Base-by-base conservation (phyloP, 176 grass and related monocot species). In the Musa itinerans region DNA sequence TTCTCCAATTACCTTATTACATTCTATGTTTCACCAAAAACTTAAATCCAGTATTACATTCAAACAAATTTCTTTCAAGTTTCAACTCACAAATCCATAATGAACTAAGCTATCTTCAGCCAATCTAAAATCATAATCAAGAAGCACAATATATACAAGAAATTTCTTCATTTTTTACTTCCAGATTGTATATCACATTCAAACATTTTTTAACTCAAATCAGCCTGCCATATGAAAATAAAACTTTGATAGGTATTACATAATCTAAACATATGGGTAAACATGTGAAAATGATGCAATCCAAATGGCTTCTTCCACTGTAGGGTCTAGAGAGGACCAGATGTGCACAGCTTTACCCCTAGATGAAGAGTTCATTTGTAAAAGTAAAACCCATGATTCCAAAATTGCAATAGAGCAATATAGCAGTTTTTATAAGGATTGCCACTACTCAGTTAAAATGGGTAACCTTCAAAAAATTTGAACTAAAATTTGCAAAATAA, bases 141-240 rank as follows among this genome's bases (percentile, higher is more conserved):
- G 53, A 22, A 17, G 57, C 2, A 52, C 52, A 71, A 52, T 57
- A 62, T 1, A 80, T 9, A 51, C 58, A 74, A 74, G 74, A 11
- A 29, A 10, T 71, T 50, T 53, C 27, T 20, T 53, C 52, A 85
- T 79, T 59, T 71, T 71, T 83, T 43, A 6, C 34, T 43, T 43
- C 34, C 0, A 43, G 34, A 43, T 43, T 5, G 0, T 43, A 43
- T 43, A 43, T 43, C 4, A 43, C 4, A 43, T 43, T 43, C 34
- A 43, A 43, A 6, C 34, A 43, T 43, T 43, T 43, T 43, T 43
- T 43, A 43, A 43, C 34, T 61, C 16, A 61, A 61, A 7, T 61
- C 17, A 1, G 4, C 4, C 34, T 43, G 34, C 34, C 34, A 43
- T 43, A 43, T 43, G 34, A 43, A 43, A 43, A 43, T 43, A 4